These are phyloP conservation scores for Carnegiea gigantea DNA, from an alignment of 179 eudicot species.

Conservation along the genomic window DNA sequence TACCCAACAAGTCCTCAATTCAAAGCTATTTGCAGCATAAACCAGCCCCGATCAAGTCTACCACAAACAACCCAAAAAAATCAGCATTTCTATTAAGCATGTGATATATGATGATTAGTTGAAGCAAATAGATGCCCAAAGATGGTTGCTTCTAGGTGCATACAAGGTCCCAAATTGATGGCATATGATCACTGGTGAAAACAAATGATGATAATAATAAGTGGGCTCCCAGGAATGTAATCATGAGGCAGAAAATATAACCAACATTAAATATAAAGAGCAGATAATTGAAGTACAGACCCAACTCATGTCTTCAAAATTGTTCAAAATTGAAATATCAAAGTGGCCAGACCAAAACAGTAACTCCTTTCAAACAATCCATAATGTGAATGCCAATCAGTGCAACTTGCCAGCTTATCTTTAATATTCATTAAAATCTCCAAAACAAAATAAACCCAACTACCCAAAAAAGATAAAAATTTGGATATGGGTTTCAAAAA, in stretches of 20 bases:
- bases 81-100: neutral
- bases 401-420: neutral
- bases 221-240: constrained; percentile 5
- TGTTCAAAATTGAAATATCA: neutral
- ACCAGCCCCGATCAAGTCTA: constrained; percentile 2
- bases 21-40: constrained; percentile 6
- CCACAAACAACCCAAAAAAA: neutral
- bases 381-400: neutral
- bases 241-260: neutral
- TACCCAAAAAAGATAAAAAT: neutral
- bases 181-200: neutral
- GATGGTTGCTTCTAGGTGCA: neutral
- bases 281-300: neutral
- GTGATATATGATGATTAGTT: constrained; percentile 12
- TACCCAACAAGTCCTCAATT: constrained; percentile 38
- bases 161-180: neutral
- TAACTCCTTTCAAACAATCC: neutral
- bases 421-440: neutral
- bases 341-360: neutral
- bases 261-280: constrained; percentile 9
- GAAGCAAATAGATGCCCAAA: neutral
- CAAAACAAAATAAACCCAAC: neutral
- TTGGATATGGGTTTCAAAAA: neutral
- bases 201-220: neutral
- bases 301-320: neutral